phyloP scores from a whole-genome alignment of 2,329 filamentous ascomycete species.

The Ramularia endophylla region DNA sequence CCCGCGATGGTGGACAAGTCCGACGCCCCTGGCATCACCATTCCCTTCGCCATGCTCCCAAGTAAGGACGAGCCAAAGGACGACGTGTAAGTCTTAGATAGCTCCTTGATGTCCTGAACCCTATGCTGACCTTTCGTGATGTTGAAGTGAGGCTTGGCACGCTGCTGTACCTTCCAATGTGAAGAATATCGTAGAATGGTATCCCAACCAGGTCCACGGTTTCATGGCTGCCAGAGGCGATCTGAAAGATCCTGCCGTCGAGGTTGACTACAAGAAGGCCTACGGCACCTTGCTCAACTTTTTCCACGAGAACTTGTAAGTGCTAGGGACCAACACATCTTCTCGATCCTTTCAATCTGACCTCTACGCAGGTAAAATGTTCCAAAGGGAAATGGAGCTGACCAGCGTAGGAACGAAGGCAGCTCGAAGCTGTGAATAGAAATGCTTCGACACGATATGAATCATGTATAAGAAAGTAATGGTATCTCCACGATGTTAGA shows the following conservation, averaged over 20 bases:
- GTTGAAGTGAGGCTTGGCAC: no score
- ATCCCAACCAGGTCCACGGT: conserved; percentile 37
- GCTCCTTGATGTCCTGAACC: background rate
- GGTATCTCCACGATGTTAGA: no score
- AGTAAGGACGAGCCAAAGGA: conserved; percentile 51
- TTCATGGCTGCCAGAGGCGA: conserved; percentile 35
- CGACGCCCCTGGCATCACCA: conserved; percentile 50
- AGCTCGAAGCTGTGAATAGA: no score
- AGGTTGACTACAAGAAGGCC: conserved; percentile 45
- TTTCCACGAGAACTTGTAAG: conserved; percentile 47
- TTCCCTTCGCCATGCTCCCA: conserved; percentile 54
- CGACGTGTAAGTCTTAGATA: conserved; percentile 35
- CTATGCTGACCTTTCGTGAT: no score
- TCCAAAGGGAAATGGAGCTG: no score
- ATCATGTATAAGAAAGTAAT: no score
- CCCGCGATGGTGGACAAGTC: conserved; percentile 56
- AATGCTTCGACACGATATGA: no score
- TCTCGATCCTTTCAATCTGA: no score
- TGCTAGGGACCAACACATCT: no score
- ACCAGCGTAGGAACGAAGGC: no score
- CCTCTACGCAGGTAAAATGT: no score
- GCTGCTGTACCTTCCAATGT: conserved; percentile 24
- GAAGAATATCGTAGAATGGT: conserved; percentile 46
- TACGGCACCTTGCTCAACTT: conserved; percentile 46
- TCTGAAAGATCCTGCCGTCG: conserved; percentile 43